Percentiles rank a stretch among this genome's conserved stretches.
Evolutionary conservation across 768 basidiomycete genomes (phyloP).

Genomic region (Boletus huronensis): DNA sequence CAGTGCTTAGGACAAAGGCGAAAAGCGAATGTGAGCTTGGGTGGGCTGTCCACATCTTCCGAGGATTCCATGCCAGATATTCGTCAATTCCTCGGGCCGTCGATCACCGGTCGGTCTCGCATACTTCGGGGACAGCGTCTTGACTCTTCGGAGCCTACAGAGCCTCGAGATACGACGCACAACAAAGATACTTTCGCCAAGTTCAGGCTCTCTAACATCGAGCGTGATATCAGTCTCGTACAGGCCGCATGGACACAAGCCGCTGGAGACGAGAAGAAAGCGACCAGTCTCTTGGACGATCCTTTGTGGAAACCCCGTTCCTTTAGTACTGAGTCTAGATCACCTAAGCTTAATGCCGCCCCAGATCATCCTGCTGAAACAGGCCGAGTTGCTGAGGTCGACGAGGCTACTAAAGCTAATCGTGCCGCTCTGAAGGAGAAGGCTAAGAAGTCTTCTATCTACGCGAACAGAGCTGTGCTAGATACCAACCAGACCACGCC

Average conservation of each 20-base stretch:
- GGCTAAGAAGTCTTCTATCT: constrained; percentile 80
- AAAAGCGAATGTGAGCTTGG: constrained; percentile 34
- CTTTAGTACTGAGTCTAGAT: constrained; percentile 16
- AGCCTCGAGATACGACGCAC: constrained; percentile 14
- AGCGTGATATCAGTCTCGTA: constrained; percentile 36
- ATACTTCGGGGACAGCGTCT: constrained; percentile 49
- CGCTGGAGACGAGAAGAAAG: constrained; percentile 56
- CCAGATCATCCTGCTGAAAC: constrained; percentile 33
- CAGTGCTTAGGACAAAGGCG: constrained; percentile 50
- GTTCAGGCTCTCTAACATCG: constrained; percentile 63
- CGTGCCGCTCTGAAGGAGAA: constrained; percentile 67
- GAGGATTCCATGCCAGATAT: constrained; percentile 65
- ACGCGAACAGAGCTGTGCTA: constrained; percentile 59
- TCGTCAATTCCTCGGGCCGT: constrained; percentile 37
- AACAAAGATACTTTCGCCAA: constrained; percentile 41
- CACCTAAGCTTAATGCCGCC: constrained; percentile 2
- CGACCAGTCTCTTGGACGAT: constrained; percentile 57
- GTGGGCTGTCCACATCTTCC: constrained; percentile 55
- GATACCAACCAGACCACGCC: constrained; percentile 47
- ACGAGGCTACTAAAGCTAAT: constrained; percentile 67
- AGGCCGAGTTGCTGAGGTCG: constrained; percentile 68
- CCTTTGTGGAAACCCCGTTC: constrained; percentile 47
- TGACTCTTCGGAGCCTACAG: constrained; percentile 30
- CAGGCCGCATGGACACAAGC: constrained; percentile 68
- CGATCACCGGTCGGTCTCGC: constrained; percentile 43